A percentile compares a stretch with the other conserved stretches of the same genome.
Conservation (phyloP, 441 rosid genomes). For the Biscutella laevigata region DNA sequence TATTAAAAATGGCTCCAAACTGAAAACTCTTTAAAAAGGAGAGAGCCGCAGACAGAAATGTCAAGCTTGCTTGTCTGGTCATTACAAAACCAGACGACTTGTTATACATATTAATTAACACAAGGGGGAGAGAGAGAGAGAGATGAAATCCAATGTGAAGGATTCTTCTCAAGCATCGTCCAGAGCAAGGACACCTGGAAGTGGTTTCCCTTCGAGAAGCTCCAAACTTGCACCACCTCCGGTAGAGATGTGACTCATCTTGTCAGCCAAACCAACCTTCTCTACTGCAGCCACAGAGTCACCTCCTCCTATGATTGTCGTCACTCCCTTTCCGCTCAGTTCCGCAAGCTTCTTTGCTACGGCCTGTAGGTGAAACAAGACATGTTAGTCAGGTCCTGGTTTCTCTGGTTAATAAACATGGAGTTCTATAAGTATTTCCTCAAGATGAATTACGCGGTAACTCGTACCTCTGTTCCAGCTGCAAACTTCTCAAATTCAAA, state of each 20-base stretch:
- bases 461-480: slow-evolving; percentile 51
- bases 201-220: slow-evolving; percentile 81
- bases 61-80: slow-evolving; percentile 21
- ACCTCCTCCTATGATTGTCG: slow-evolving; percentile 91
- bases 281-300: slow-evolving; percentile 93
- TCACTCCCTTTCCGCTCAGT: slow-evolving; percentile 72
- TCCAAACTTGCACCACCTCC: slow-evolving; percentile 96
- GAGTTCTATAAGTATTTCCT: background rate
- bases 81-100: slow-evolving; percentile 7
- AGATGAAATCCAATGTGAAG: background rate
- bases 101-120: slow-evolving; percentile 6
- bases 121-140: too few species aligned
- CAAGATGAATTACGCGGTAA: background rate
- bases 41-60: slow-evolving; percentile 14
- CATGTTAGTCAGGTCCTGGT: background rate
- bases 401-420: background rate
- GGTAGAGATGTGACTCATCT: slow-evolving; percentile 93
- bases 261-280: slow-evolving; percentile 74
- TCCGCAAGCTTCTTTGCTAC: slow-evolving; percentile 70
- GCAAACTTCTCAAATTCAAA: slow-evolving; percentile 87
- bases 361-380: slow-evolving; percentile 34
- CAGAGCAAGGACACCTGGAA: slow-evolving; percentile 90
- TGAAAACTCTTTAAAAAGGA: slow-evolving; percentile 5
- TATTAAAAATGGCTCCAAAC: slow-evolving; percentile 1
- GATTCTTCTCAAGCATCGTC: slow-evolving; percentile 56